Percentiles rank a stretch among this genome's conserved stretches.
Evolutionary conservation across 352 stramenopile species (phyloP).

Genomic region (Phytophthora parvispora): DNA sequence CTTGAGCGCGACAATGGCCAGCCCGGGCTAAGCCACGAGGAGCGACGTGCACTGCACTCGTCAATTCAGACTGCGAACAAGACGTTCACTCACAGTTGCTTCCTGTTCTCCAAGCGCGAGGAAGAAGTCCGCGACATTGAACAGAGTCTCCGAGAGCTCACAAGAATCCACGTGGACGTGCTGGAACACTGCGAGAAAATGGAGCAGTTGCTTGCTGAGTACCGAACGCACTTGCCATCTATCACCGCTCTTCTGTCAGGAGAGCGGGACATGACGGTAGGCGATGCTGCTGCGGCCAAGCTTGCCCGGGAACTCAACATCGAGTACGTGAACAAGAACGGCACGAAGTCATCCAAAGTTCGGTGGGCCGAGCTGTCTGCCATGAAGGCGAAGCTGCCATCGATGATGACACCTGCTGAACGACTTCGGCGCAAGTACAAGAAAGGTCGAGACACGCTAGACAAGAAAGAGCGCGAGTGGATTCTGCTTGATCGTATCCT

Average conservation of each 20-base stretch:
- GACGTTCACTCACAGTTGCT: conserved; percentile 74
- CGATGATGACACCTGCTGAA: conserved; percentile 83
- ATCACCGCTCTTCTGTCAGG: conserved; percentile 57
- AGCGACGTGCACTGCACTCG: conserved; percentile 48
- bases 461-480: conserved; percentile 86
- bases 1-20: conserved; percentile 61
- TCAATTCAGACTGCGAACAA: conserved; percentile 40
- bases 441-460: conserved; percentile 60
- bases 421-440: conserved; percentile 86
- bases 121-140: conserved; percentile 82
- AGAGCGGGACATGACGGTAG: conserved; percentile 5
- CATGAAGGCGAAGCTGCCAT: conserved; percentile 80
- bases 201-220: conserved; percentile 64
- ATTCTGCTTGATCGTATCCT: conserved; percentile 79
- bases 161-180: conserved; percentile 69
- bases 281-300: conserved; percentile 63
- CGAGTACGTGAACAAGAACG: conserved; percentile 64
- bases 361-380: conserved; percentile 79
- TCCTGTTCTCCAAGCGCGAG: conserved; percentile 76
- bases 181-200: conserved; percentile 70
- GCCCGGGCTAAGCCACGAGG: conserved; percentile 45
- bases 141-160: conserved; percentile 68
- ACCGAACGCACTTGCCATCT: conserved; percentile 56
- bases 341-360: conserved; percentile 64
- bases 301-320: conserved; percentile 67